Base-by-base conservation (phyloP, 2,329 filamentous ascomycete genomes). In the Sordariomycetes sp. region DNA sequence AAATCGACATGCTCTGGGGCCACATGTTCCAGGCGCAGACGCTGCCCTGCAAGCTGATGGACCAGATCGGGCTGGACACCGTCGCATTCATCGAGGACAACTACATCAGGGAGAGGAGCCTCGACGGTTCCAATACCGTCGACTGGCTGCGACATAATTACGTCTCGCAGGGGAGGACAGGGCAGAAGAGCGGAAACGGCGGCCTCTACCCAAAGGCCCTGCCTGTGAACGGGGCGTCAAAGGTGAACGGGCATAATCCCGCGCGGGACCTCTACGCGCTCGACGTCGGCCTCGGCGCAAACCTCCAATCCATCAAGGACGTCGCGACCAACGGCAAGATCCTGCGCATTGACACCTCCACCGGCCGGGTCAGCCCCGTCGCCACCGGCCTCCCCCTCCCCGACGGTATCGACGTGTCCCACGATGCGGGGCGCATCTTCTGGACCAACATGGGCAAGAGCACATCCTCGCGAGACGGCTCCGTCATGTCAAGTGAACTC, bases 1-100 rank as follows among this genome's bases (percentile, higher is more conserved):
- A 79, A 55, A 74, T 82, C 28, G 79, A 82, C 59, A 62, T 62
- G 1, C 63, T 81, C 5, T 81, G 76, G 71, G 62, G 58, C 14
- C 69, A 76, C 58, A 75, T 78, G 65, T 69, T 18, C 54, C 46
- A 56, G 54, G 54, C 54, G 58, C 55, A 20, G 43, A 55, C 59
- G 11, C 34, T 54, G 76, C 74, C 60, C 62, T 58, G 4, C 68
- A 14, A 48, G 35, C 40, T 72, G 64, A 79, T 80, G 76, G 75
- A 79, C 59, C 67, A 68, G 10, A 74, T 81, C 24, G 79, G 78
- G 0, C 68, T 82, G 0, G 79, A 82, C 57, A 81, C 77, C 0
- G 77, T 81, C 3, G 70, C 74, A 0, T 73, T 78, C 55, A 81
- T 82, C 56, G 79, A 82, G 60, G 62, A 74, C 32, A 75, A 81